Evolutionary conservation across 2,329 filamentous ascomycete genomes (phyloP).

Genomic region (Gnomoniopsis sp.): DNA sequence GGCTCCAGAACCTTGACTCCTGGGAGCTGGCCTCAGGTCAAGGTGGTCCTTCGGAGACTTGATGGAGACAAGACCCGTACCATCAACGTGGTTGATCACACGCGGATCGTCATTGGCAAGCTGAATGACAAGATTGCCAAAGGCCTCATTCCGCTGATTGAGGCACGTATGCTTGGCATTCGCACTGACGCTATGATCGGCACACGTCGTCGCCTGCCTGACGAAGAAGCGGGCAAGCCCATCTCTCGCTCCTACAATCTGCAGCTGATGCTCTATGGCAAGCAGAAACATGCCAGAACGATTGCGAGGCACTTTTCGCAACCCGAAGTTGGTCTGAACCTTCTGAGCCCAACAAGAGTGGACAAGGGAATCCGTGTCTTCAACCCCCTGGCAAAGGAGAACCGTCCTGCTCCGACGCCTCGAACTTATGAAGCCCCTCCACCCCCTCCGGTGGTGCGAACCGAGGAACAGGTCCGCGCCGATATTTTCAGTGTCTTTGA

Average conservation of each 20-base stretch:
- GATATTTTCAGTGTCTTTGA: slow-evolving; percentile 89
- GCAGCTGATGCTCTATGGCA: slow-evolving; percentile 77
- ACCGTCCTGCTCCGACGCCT: slow-evolving; percentile 24
- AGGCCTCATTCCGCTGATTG: slow-evolving; percentile 70
- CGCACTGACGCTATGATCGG: slow-evolving; percentile 70
- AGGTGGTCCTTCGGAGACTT: slow-evolving; percentile 63
- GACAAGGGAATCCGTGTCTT: slow-evolving; percentile 67
- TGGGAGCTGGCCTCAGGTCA: slow-evolving; percentile 69
- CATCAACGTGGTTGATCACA: slow-evolving; percentile 73
- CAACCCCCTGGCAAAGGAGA: slow-evolving; percentile 68
- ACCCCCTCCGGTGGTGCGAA: slow-evolving; percentile 46
- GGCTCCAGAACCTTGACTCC: slow-evolving; percentile 56
- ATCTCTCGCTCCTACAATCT: slow-evolving; percentile 61
- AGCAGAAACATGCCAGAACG: slow-evolving; percentile 58
- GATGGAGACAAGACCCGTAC: slow-evolving; percentile 51
- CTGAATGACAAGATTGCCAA: slow-evolving; percentile 65
- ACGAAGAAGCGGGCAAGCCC: slow-evolving; percentile 62
- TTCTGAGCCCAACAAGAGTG: slow-evolving; percentile 63
- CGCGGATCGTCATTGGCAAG: slow-evolving; percentile 68
- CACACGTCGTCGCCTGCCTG: slow-evolving; percentile 56
- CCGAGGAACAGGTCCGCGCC: slow-evolving; percentile 79
- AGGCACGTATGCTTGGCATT: slow-evolving; percentile 60
- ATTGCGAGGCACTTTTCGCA: slow-evolving; percentile 4
- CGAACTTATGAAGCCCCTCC: slow-evolving; percentile 29
- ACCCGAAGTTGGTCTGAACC: slow-evolving; percentile 58